Base-by-base conservation (phyloP, 768 basidiomycete species). In the Lepiota venenata region DNA sequence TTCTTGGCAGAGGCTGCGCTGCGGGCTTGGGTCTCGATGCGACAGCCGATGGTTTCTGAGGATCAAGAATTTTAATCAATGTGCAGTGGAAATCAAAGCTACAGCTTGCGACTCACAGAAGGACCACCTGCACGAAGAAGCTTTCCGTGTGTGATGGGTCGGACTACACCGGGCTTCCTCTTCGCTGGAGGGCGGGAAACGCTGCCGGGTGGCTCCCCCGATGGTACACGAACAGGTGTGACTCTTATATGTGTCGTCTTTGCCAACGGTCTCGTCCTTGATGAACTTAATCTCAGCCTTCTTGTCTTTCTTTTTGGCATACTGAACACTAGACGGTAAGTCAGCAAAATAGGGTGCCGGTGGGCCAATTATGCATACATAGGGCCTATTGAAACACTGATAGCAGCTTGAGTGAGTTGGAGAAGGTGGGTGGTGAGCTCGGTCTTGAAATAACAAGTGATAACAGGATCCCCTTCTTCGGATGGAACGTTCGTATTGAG, bases 251-350 rank as follows among this genome's bases (percentile, higher is more conserved):
- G 81, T 63, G 64, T 93, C 97, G 56, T 88, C 85, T 52, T 82
- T 83, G 10, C 66, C 72, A 16, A 96, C 73, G 7, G 85, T 83
- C 69, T 98, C 95, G 65, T 98, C 94, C 75, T 91, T 96, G 63
- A 87, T 68, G 58, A 92, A 88, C 67, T 88, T 88, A 70, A 99
- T 92, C 50, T 82, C 77, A 3, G 88, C 84, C 64, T 84, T 84
- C 74, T 98, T 99, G 59, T 95, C 95, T 72, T 93, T 98, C 81
- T 99, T 99, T 80, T 99, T 98, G 39, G 79, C 77, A 68, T 98
- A 98, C 53, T 91, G 84, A 56, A 98, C 72, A 7, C 91, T 98
- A 32, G 39, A 43, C 11, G n/a, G 8, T 32, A 25, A 38, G 43
- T 39, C 7, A 20, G 22, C 18, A 45, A 38, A 14, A 21, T 11